These are phyloP conservation scores for Blastobotrys buckinghamii DNA, from an alignment of 1,139 yeast genomes.

Conservation along the genomic window DNA sequence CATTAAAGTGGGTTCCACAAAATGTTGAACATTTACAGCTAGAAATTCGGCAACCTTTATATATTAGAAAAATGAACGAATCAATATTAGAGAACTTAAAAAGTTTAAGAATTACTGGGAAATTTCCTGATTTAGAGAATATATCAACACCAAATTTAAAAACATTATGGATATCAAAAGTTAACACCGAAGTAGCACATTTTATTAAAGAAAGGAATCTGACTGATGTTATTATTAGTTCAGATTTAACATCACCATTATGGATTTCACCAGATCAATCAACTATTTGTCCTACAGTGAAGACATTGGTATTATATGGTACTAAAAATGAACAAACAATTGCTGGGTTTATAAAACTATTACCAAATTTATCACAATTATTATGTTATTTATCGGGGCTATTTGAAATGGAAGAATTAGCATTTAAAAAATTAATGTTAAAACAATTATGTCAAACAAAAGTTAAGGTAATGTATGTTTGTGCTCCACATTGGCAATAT, in stretches of 20 bases:
- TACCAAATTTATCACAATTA: conserved; percentile 3
- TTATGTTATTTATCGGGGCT: conserved; percentile 2
- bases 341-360: conserved; percentile 5
- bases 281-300: conserved; percentile 6
- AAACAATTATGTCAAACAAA: neutral
- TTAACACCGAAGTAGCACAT: conserved; percentile 1
- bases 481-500: conserved; percentile 8
- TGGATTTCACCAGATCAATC: conserved; percentile 4
- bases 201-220: conserved; percentile 3
- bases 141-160: conserved; percentile 2
- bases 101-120: conserved; percentile 3
- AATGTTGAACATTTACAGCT: conserved; percentile 6
- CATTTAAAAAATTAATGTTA: neutral
- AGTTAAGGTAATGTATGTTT: conserved; percentile 5
- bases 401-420: neutral
- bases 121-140: conserved; percentile 1
- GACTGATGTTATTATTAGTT: conserved; percentile 4
- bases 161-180: conserved; percentile 6
- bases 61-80: neutral
- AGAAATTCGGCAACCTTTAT: neutral
- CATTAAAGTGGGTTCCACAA: conserved; percentile 5
- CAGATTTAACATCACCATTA: conserved; percentile 6
- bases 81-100: conserved; percentile 1
- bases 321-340: conserved; percentile 2
- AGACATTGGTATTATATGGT: conserved; percentile 6